These are phyloP conservation scores for Saccharomycopsis oosterbeekiorum DNA, from an alignment of 805 yeast genomes.

Conservation along the genomic window DNA sequence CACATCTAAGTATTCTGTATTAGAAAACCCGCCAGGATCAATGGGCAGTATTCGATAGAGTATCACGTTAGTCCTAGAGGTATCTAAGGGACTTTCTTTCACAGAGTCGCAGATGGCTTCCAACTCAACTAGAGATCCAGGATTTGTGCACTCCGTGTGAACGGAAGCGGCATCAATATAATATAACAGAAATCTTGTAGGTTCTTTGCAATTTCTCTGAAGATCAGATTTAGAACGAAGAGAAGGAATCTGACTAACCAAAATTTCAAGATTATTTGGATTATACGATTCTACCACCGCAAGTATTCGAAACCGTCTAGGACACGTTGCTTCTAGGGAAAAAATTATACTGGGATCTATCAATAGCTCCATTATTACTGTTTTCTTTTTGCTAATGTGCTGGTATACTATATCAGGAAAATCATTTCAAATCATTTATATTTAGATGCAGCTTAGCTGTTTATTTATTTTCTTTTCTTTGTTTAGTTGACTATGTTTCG, in stretches of 20 bases:
- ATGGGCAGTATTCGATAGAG: background rate
- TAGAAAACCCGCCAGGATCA: background rate
- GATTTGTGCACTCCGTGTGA: background rate
- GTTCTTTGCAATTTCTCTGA: background rate
- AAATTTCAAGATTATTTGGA: background rate
- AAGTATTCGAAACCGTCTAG: constrained; percentile 4
- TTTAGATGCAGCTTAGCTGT: background rate
- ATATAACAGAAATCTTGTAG: background rate
- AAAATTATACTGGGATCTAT: constrained; percentile 4
- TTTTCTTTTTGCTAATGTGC: background rate
- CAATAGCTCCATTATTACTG: background rate
- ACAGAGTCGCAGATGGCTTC: constrained; percentile 4
- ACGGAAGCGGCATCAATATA: background rate
- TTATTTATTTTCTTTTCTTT: background rate
- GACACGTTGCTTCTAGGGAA: background rate
- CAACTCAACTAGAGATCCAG: constrained; percentile 5
- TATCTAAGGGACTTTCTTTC: background rate
- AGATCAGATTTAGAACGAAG: background rate
- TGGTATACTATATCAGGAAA: background rate
- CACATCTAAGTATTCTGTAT: background rate
- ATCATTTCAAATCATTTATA: background rate
- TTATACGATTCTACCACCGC: constrained; percentile 1
- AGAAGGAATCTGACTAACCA: constrained; percentile 4
- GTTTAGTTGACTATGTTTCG: background rate
- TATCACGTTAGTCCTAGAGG: background rate